Evolutionary conservation across 305 asterid genomes (phyloP).

Genomic region (Lippia alba): DNA sequence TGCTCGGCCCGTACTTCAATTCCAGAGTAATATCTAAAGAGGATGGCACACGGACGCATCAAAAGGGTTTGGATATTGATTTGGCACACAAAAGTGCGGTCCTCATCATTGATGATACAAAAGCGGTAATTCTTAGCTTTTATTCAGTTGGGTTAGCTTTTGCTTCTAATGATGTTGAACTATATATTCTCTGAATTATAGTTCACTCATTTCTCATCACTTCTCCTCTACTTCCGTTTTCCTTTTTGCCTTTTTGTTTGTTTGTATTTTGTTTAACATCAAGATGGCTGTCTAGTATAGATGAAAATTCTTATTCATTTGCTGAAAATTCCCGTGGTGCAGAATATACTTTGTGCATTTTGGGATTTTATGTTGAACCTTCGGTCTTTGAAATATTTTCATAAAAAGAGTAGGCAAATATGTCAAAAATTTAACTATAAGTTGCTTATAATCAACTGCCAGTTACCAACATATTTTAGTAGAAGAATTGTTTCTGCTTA

Average conservation of each 20-base stretch:
- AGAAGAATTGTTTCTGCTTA: not conserved
- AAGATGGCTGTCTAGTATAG: not conserved
- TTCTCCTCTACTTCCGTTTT: not conserved
- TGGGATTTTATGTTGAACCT: constrained; percentile 9
- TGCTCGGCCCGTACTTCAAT: constrained; percentile 88
- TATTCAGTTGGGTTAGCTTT: constrained; percentile 7
- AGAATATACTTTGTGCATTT: not conserved
- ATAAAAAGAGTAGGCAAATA: constrained; percentile 5
- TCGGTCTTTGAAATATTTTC: not conserved
- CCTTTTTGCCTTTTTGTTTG: not conserved
- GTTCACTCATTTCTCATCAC: not conserved
- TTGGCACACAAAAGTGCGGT: constrained; percentile 88
- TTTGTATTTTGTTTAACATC: not conserved
- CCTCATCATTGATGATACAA: constrained; percentile 92
- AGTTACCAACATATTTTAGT: not conserved
- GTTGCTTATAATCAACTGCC: not conserved
- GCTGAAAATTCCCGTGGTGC: not conserved
- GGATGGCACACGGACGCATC: constrained; percentile 79
- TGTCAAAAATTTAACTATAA: not conserved
- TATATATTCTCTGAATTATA: not conserved
- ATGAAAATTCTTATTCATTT: not conserved
- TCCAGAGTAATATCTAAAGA: constrained; percentile 88
- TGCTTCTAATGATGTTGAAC: not conserved
- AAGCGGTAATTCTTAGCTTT: constrained; percentile 54
- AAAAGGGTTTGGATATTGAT: constrained; percentile 91